These are phyloP conservation scores for Beverwykella pulmonaria DNA, from an alignment of 495 filamentous ascomycete species.

Conservation along the genomic window DNA sequence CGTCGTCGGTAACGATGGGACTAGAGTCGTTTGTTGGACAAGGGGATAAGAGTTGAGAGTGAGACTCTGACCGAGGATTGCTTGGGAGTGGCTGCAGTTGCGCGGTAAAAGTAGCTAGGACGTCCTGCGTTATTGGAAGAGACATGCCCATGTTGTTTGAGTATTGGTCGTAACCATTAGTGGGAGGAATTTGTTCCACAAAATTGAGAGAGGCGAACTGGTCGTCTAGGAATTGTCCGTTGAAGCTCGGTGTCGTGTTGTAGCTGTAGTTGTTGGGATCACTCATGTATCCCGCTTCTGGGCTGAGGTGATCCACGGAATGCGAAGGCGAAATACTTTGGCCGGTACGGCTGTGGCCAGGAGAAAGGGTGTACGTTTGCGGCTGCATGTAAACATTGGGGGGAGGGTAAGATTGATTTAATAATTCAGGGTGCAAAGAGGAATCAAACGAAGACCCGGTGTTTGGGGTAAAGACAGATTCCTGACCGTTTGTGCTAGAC, in stretches of 20 bases:
- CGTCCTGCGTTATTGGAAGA: conserved; percentile 20
- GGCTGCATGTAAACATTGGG: conserved; percentile 13
- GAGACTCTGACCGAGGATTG: conserved; percentile 9
- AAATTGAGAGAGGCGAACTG: conserved; percentile 19
- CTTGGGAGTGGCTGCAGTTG: conserved; percentile 19
- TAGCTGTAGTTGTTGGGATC: conserved; percentile 30
- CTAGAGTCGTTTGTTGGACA: conserved; percentile 38
- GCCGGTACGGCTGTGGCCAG: conserved; percentile 21
- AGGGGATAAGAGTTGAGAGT: conserved; percentile 35
- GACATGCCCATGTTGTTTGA: conserved; percentile 8
- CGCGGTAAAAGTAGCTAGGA: conserved; percentile 18
- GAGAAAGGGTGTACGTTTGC: conserved; percentile 26
- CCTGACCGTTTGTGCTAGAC: conserved; percentile 9
- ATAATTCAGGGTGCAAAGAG: conserved; percentile 24
- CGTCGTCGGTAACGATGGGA: conserved; percentile 33
- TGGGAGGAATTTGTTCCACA: not conserved
- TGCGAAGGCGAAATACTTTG: conserved; percentile 36
- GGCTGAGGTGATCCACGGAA: conserved; percentile 36
- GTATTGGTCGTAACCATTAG: conserved; percentile 17
- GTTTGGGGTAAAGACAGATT: conserved; percentile 31
- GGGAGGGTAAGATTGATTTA: conserved; percentile 30
- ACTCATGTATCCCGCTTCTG: conserved; percentile 31
- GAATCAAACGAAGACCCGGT: conserved; percentile 34
- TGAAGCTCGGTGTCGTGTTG: conserved; percentile 30
- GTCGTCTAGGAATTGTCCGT: conserved; percentile 24